phyloP scores from a whole-genome alignment of 208 protist species.

The Entamoeba moshkovskii region DNA sequence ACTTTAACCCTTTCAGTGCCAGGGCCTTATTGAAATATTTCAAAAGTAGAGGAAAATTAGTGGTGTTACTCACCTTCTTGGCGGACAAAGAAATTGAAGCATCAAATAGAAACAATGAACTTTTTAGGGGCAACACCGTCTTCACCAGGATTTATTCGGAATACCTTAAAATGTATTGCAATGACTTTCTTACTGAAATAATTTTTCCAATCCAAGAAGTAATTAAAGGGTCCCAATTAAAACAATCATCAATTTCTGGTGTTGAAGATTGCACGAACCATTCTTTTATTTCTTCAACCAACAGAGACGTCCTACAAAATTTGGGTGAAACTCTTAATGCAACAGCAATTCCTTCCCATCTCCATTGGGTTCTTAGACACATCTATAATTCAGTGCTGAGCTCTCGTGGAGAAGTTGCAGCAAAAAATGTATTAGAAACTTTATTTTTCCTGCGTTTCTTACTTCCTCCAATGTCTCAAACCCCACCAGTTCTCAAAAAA shows the following conservation, averaged over 20 bases:
- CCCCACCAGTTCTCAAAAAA: background rate
- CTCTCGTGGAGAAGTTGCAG: background rate
- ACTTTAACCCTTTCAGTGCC: background rate
- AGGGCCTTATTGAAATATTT: background rate
- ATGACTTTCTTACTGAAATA: background rate
- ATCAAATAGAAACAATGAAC: background rate
- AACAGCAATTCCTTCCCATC: background rate
- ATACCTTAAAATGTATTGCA: background rate
- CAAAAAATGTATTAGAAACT: background rate
- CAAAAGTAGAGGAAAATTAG: background rate
- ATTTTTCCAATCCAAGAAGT: background rate
- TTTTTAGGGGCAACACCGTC: background rate
- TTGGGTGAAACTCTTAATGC: background rate
- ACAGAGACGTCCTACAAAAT: background rate
- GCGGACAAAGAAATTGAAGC: background rate
- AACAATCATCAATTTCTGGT: background rate
- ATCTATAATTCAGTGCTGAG: background rate
- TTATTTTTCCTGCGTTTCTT: background rate
- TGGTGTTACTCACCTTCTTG: background rate
- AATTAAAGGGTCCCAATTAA: background rate
- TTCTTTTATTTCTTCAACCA: background rate
- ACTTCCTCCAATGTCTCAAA: background rate
- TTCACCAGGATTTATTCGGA: background rate
- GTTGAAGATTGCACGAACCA: background rate
- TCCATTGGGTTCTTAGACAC: background rate